Base-by-base conservation (phyloP, 2,329 filamentous ascomycete species). In the Spiromastix sp. region DNA sequence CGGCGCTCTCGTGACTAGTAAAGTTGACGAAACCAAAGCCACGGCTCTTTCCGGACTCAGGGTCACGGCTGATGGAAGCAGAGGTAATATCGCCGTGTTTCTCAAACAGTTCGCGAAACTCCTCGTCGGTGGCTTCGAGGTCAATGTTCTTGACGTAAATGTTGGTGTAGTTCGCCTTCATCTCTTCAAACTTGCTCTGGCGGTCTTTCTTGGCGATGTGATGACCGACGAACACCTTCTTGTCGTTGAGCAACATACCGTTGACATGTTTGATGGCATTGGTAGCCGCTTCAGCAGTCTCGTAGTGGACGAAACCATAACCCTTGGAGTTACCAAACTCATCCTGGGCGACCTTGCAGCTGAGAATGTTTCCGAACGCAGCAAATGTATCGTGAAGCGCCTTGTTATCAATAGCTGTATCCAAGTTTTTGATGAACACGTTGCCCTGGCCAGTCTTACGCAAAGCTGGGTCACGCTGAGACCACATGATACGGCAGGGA, bases 161-260 rank as follows among this genome's bases (percentile, higher is more conserved):
- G 65, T 98, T 98, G 72, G 91, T 98, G 76, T 93, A 98, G 75
- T 98, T 98, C 65, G 91, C 91, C 81, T 98, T 98, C 89, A 98
- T 98, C 75, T 98, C 91, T 72, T 98, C 91, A 53, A 96, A 96
- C 72, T 98, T 98, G 85, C 85, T 94, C 77, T 96, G 91, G 55
- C 91, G 89, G 60, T 98, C 91, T 77, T 96, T 96, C 82, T 96
- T 96, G 63, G 91, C 87, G 56, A 98, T 96, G 70, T 98, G 91
- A 68, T 95, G 89, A 47, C 91, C 91, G 51, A 98, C 91, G 53
- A 93, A 98, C 47, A 98, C 91, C 77, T 98, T 98, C 81, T 98
- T 98, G 77, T 98, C 91, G 70, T 98, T 98, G 60, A 98, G 68
- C 62, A 98, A 72, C 91, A 98, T 98, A 63, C 91, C 91, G 64